Percentiles rank a stretch among this genome's conserved stretches.
Conservation (phyloP, 768 basidiomycete genomes). For the Coprinopsis marcescibilis region DNA sequence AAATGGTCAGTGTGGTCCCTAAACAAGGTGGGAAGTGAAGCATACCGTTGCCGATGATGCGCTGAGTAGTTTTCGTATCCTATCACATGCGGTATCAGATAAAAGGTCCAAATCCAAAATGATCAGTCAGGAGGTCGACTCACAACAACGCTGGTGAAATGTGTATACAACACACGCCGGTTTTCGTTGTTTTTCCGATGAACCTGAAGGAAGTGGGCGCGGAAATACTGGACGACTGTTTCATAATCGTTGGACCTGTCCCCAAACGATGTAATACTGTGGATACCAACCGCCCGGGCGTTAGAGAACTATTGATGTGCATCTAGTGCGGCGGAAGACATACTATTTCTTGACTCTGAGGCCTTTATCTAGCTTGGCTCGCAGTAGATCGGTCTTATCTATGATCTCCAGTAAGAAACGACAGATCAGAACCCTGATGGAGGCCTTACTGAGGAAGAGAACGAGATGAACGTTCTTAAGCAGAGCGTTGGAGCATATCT, state of each 20-base stretch:
- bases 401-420: slow-evolving; percentile 12
- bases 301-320: background rate
- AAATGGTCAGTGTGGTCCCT: too few relatives aligned
- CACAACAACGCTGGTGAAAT: slow-evolving; percentile 78
- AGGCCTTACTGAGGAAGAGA: slow-evolving; percentile 49
- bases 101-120: slow-evolving; percentile 1
- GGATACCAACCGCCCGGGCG: slow-evolving; percentile 5
- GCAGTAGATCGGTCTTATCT: slow-evolving; percentile 80
- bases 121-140: slow-evolving; percentile 17
- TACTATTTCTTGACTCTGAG: slow-evolving; percentile 77
- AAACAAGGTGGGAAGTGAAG: too few relatives aligned
- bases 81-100: slow-evolving; percentile 21
- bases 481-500: slow-evolving; percentile 77
- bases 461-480: slow-evolving; percentile 64
- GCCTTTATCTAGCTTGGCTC: slow-evolving; percentile 64
- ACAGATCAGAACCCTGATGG: slow-evolving; percentile 3
- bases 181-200: slow-evolving; percentile 77
- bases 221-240: slow-evolving; percentile 80
- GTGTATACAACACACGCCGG: slow-evolving; percentile 73
- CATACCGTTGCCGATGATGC: slow-evolving; percentile 77
- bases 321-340: slow-evolving; percentile 20
- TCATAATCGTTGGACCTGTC: slow-evolving; percentile 79
- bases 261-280: slow-evolving; percentile 75
- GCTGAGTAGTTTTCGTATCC: slow-evolving; percentile 81
- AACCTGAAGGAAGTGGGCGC: slow-evolving; percentile 80